Conservation (phyloP, 108 stramenopile genomes). For the Fragilaria crotonensis region DNA sequence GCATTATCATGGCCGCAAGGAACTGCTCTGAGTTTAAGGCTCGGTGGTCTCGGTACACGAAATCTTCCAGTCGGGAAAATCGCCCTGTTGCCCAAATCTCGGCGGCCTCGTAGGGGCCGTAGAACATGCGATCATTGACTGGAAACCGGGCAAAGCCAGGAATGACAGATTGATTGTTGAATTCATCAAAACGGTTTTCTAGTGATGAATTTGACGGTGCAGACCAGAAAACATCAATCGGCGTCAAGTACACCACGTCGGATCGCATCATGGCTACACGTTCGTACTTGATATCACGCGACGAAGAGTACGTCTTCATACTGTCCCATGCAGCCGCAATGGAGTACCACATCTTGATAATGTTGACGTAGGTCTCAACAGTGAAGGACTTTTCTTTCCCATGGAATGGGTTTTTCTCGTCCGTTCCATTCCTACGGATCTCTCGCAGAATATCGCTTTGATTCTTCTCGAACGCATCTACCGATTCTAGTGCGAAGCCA, state of each 20-base stretch:
- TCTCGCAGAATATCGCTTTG: not conserved
- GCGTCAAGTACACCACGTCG: slow-evolving; percentile 40
- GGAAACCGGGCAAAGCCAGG: slow-evolving; percentile 19
- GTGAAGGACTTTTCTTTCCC: slow-evolving; percentile 16
- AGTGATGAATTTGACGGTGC: not conserved
- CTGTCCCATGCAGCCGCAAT: slow-evolving; percentile 19
- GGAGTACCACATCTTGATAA: slow-evolving; percentile 18
- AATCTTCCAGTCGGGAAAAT: slow-evolving; percentile 24
- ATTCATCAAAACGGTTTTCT: slow-evolving; percentile 11
- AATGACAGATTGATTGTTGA: slow-evolving; percentile 15
- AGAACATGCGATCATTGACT: slow-evolving; percentile 41
- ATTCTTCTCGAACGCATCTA: not conserved
- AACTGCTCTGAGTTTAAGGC: slow-evolving; percentile 16
- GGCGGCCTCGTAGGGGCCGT: slow-evolving; percentile 32
- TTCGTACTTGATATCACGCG: slow-evolving; percentile 5
- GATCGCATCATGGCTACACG: slow-evolving; percentile 48
- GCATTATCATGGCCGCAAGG: slow-evolving; percentile 14
- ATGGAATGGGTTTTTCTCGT: slow-evolving; percentile 17
- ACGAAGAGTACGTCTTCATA: slow-evolving; percentile 5
- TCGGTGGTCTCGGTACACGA: slow-evolving; percentile 20
- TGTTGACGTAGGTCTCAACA: slow-evolving; percentile 3
- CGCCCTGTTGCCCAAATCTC: slow-evolving; percentile 42
- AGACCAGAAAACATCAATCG: slow-evolving; percentile 34
- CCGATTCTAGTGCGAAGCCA: not conserved
- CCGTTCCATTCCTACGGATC: not conserved